phyloP scores from a whole-genome alignment of 2,329 filamentous ascomycete species.

The Ophiostoma quercus region DNA sequence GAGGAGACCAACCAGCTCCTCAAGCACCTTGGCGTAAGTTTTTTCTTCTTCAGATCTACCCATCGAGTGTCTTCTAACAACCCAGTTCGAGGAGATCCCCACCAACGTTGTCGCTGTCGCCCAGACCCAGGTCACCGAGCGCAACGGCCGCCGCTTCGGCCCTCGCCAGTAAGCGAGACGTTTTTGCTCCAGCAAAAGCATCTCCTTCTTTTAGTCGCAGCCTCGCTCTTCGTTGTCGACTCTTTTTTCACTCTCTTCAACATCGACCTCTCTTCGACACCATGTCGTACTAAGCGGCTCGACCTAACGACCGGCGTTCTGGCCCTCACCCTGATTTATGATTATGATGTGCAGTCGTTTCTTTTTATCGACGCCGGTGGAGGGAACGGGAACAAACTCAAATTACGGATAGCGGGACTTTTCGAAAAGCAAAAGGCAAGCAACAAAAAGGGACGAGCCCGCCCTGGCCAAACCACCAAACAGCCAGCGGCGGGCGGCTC shows the following conservation, averaged over 20 bases:
- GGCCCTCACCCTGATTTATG: constrained; percentile 15
- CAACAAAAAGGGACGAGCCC: constrained; percentile 14
- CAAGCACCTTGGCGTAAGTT: constrained; percentile 96
- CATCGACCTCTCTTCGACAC: background rate
- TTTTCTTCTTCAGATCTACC: background rate
- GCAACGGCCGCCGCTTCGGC: constrained; percentile 49
- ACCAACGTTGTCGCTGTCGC: constrained; percentile 78
- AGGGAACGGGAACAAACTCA: constrained; percentile 5
- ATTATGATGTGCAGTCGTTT: constrained; percentile 20
- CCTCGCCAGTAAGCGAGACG: constrained; percentile 38
- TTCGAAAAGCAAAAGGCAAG: too few species aligned
- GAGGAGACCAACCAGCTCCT: constrained; percentile 97
- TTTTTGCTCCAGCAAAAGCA: background rate
- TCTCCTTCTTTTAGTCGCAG: background rate
- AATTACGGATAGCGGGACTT: constrained; percentile 10
- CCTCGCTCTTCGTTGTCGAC: constrained; percentile 19
- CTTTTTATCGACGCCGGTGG: constrained; percentile 15
- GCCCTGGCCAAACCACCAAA: background rate
- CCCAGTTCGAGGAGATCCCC: constrained; percentile 89
- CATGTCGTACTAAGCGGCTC: background rate
- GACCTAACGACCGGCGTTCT: constrained; percentile 14
- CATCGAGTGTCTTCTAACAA: constrained; percentile 10
- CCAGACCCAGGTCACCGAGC: constrained; percentile 82
- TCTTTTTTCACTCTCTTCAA: constrained; percentile 17
- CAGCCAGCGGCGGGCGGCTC: background rate